Evolutionary conservation across 139 green algal species (phyloP).

Genomic region (Coccomyxa sp.): DNA sequence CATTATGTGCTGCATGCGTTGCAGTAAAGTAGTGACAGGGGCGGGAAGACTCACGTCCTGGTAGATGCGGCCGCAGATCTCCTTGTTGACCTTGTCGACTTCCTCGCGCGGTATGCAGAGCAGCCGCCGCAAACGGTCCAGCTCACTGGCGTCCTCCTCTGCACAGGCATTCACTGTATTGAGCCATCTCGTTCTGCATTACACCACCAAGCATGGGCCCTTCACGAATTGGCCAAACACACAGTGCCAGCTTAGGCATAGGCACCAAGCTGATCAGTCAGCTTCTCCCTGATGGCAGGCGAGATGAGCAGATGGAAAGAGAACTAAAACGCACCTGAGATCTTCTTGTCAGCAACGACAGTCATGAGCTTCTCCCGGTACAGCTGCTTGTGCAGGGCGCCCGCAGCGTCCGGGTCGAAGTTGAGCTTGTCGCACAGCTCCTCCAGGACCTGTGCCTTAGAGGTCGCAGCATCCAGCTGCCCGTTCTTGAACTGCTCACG

Average conservation of each 20-base stretch:
- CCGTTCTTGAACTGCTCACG: conserved; percentile 66
- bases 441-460: conserved; percentile 65
- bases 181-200: too few relatives aligned
- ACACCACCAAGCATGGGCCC: too few relatives aligned
- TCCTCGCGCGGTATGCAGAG: conserved; percentile 77
- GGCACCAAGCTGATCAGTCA: too few relatives aligned
- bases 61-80: conserved; percentile 64
- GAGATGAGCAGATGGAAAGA: neutral
- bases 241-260: too few relatives aligned
- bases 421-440: conserved; percentile 71
- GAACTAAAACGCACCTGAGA: conserved; percentile 29
- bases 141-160: conserved; percentile 66
- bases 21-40: too few relatives aligned
- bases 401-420: conserved; percentile 72
- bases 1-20: too few relatives aligned
- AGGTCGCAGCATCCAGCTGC: conserved; percentile 40
- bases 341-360: conserved; percentile 59
- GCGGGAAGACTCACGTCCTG: conserved; percentile 9
- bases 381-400: conserved; percentile 72
- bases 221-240: too few relatives aligned
- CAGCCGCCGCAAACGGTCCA: conserved; percentile 71
- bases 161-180: too few relatives aligned
- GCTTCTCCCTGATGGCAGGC: neutral
- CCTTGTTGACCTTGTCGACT: conserved; percentile 45
- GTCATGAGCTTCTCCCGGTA: conserved; percentile 77